Evolutionary conservation across 1,139 yeast genomes (phyloP).

Genomic region (Yamadazyma songkhlaensis): DNA sequence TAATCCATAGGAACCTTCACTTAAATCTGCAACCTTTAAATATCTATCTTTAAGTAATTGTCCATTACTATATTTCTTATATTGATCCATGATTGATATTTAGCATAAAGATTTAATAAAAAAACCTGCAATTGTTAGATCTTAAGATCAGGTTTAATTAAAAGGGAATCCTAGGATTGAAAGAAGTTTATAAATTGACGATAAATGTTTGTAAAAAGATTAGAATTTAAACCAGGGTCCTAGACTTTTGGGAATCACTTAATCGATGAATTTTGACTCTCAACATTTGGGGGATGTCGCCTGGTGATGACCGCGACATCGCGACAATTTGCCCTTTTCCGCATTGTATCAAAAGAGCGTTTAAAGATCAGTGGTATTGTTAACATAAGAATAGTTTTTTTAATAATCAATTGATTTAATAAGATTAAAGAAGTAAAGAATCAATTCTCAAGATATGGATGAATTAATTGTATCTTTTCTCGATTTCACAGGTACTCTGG

Average conservation of each 20-base stretch:
- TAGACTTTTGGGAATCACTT: too few relatives aligned
- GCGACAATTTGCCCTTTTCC: slow-evolving; percentile 3
- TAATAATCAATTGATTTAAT: too few relatives aligned
- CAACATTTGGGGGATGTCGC: slow-evolving; percentile 2
- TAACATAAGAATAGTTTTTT: neutral
- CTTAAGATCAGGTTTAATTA: too few relatives aligned
- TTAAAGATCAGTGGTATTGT: too few relatives aligned
- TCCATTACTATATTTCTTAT: slow-evolving; percentile 59
- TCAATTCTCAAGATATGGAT: slow-evolving; percentile 13
- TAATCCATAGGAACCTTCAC: slow-evolving; percentile 92
- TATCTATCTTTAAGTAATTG: slow-evolving; percentile 62
- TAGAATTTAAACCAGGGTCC: too few relatives aligned
- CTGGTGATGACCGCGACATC: neutral
- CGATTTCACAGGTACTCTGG: slow-evolving; percentile 79
- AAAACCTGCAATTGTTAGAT: too few relatives aligned
- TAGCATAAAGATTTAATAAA: neutral
- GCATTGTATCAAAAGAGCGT: neutral
- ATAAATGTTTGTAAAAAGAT: too few relatives aligned
- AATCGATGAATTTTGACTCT: neutral
- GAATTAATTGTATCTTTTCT: slow-evolving; percentile 56
- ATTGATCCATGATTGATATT: slow-evolving; percentile 36
- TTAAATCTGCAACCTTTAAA: slow-evolving; percentile 69
- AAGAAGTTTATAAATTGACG: too few relatives aligned
- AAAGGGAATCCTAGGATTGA: too few relatives aligned
- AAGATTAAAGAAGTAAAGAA: neutral